Conservation (phyloP, 176 grass and related monocot species). For the Triticum dicoccoides region DNA sequence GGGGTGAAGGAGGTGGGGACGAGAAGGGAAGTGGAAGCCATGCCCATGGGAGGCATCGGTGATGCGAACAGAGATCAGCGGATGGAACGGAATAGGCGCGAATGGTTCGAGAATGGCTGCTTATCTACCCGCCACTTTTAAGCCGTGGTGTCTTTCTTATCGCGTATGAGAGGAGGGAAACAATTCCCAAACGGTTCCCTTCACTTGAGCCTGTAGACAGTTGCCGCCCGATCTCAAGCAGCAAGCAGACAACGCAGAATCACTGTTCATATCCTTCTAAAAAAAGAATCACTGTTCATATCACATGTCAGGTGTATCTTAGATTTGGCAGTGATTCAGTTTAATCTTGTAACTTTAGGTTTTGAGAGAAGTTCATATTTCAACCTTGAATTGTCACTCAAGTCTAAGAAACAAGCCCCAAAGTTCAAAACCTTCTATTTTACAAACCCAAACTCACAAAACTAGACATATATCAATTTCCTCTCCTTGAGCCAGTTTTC, state of each 20-base stretch:
- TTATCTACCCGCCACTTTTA: constrained; percentile 22
- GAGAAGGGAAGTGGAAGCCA: constrained; percentile 52
- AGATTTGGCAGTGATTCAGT: neutral
- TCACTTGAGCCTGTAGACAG: neutral
- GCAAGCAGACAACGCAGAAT: neutral
- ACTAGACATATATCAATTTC: no score
- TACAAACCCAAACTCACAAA: no score
- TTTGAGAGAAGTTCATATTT: neutral
- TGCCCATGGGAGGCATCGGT: constrained; percentile 46
- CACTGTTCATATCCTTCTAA: neutral
- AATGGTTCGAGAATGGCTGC: constrained; percentile 21
- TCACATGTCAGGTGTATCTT: neutral
- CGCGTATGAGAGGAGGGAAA: constrained; percentile 29
- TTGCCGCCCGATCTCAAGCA: neutral
- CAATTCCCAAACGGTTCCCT: neutral
- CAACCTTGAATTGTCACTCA: no score
- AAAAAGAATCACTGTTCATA: neutral
- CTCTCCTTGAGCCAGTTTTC: no score
- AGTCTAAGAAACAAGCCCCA: no score
- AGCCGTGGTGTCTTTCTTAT: constrained; percentile 17
- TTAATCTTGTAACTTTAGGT: neutral
- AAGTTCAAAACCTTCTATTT: no score
- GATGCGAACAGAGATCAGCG: neutral
- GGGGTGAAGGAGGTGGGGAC: neutral
- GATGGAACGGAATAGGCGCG: constrained; percentile 18